A percentile compares a stretch with the other conserved stretches of the same genome.
phyloP scores from a whole-genome alignment of 2,329 filamentous ascomycete genomes.

The Geosmithia putterillii region DNA sequence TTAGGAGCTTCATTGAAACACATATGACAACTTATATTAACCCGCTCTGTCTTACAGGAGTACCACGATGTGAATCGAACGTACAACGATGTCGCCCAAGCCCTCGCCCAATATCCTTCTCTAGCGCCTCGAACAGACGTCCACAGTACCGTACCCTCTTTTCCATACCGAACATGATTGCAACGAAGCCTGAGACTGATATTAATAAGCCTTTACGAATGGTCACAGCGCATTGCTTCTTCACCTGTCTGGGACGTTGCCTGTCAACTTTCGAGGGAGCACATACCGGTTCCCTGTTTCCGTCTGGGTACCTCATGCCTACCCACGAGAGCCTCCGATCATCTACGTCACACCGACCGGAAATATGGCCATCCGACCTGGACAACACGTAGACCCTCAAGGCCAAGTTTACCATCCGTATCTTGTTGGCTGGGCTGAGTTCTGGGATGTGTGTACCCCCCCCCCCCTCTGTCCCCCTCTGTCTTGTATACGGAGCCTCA shows the following conservation, averaged over 20 bases:
- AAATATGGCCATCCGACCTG: conserved; percentile 79
- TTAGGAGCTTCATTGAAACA: neutral
- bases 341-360: conserved; percentile 81
- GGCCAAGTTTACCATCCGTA: conserved; percentile 95
- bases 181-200: neutral
- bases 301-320: conserved; percentile 86
- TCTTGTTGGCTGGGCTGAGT: conserved; percentile 75
- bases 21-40: neutral
- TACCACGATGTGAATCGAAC: conserved; percentile 88
- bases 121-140: conserved; percentile 84
- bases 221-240: conserved; percentile 78
- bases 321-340: conserved; percentile 75
- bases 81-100: conserved; percentile 81
- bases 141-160: conserved; percentile 55
- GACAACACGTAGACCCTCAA: conserved; percentile 89
- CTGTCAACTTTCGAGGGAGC: conserved; percentile 80
- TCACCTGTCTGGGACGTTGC: conserved; percentile 75
- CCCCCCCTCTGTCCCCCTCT: neutral
- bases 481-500: neutral
- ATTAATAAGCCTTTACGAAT: conserved; percentile 64
- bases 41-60: conserved; percentile 43
- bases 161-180: conserved; percentile 3
- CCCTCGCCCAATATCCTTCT: conserved; percentile 66
- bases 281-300: conserved; percentile 86
- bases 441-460: conserved; percentile 59